Base-by-base conservation (phyloP, 257 asterid species). In the Primulina huaijiensis region DNA sequence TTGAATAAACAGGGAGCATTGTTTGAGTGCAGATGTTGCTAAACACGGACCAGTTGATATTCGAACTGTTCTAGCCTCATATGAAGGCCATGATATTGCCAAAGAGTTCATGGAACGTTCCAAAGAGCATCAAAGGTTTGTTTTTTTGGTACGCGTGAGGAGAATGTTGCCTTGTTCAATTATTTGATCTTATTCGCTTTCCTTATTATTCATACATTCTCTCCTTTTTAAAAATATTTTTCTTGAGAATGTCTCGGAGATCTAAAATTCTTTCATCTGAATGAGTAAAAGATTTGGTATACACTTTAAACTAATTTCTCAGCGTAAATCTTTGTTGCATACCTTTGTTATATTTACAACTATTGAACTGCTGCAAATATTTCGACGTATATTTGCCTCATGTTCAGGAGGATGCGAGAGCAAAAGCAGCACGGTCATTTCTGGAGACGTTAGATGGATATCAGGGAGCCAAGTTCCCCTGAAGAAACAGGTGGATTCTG, bases 81-180 rank as follows among this genome's bases (percentile, higher is more conserved):
- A 90, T 75, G 81, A 89, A 78, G 98, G 95, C 16, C 88, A 74
- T 70, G 97, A 92, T 80, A 83, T 92, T 71, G 69, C 95, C 6
- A 84, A 90, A 73, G 98, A 92, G 88, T 90, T 92, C 82, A 83
- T 86, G 69, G 86, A 88, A 72, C 88, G 98, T 65, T 86, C 97
- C 17, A 87, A 90, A 77, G 90, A 86, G 70, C 84, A 85, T 76
- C 87, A 81, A 71, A 86, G 94, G 98, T 92, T 27, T 68, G 68
- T 17, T 62, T 80, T 60, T 40, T 71, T 62, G 25, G 29, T 61
- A 60, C 72, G 27, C 71, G 29, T 61, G 65, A 16, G 52, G 65
- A 10, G 25, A 43, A 72, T 30, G 19, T 57, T n/a, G 46, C 31
- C 17, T 34, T 21, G 34, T 53, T 62, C 64, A 3, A 20, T 21